Percentiles rank a stretch among this genome's conserved stretches.
Evolutionary conservation across 176 grass and related monocot genomes (phyloP).

Genomic region (Triticum dicoccoides): DNA sequence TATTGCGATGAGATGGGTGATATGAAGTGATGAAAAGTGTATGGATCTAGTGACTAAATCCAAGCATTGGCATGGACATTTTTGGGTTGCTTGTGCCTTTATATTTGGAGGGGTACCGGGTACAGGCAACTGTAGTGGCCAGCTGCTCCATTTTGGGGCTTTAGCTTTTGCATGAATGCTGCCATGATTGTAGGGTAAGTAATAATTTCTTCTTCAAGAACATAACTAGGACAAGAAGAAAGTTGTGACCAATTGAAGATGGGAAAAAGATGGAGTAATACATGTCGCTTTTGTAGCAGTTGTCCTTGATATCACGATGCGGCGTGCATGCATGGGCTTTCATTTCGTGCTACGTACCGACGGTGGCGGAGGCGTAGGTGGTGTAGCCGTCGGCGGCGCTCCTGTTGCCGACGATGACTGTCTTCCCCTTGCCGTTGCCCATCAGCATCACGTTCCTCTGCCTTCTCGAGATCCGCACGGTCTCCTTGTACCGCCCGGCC

Average conservation of each 20-base stretch:
- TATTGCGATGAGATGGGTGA: neutral
- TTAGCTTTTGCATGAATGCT: neutral
- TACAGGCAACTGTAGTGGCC: neutral
- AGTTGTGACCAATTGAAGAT: neutral
- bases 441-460: conserved; percentile 72
- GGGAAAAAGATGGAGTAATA: neutral
- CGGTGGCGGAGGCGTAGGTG: conserved; percentile 66
- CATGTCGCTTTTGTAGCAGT: neutral
- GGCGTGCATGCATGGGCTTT: neutral
- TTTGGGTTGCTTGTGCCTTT: neutral
- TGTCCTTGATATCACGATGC: neutral
- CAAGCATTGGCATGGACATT: conserved; percentile 11
- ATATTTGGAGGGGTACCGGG: neutral
- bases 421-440: conserved; percentile 83
- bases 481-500: conserved; percentile 69
- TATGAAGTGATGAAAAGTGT: conserved; percentile 3
- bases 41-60: conserved; percentile 22
- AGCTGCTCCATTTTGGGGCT: neutral
- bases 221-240: neutral
- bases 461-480: conserved; percentile 42
- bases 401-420: conserved; percentile 55
- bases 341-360: conserved; percentile 44
- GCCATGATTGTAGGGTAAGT: neutral
- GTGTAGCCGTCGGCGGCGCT: conserved; percentile 54
- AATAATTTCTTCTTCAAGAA: neutral